Base-by-base conservation (phyloP, 2,329 filamentous ascomycete genomes). In the Verticillium albo-atrum region DNA sequence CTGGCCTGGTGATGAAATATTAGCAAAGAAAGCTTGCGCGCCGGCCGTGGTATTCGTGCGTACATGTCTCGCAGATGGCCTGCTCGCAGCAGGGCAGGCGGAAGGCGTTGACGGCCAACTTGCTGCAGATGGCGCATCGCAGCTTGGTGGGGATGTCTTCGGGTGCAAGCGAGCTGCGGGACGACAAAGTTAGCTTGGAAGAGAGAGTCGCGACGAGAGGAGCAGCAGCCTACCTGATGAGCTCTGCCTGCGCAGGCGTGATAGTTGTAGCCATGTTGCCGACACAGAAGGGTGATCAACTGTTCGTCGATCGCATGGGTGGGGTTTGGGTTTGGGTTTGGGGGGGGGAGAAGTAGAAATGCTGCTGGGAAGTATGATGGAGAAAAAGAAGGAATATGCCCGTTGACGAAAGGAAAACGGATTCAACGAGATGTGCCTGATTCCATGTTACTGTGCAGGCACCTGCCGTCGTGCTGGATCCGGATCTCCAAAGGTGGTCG, bases 101-200 rank as follows among this genome's bases (percentile, higher is more conserved):
- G 73, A 92, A 96, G 9, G 94, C 91, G 72, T 97, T 96, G 64
- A 96, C 80, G 30, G 92, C 93, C 60, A 98, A 82, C 74, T 91
- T 92, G 77, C 90, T 95, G 77, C 95, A 99, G 67, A 92, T 91
- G 57, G 92, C 92, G 80, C 95, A 99, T 75, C 93, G 90, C 64
- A 99, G 84, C 81, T 97, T 97, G 69, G 93, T 92, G n/a, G 95
- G 95, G 60, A 97, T 92, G 63, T 95, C 91, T 68, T 94, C 91
- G 65, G 89, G 85, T 23, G 86, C 79, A 61, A 97, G 82, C 55
- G 90, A 89, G 73, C 92, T 96, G 70, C 27, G 37, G 12, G 53
- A 57, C 32, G 35, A 42, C 34, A 60, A 56, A 37, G 63, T 67
- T 54, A 60, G 64, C 17, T 15, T 3, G 10, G 35, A 63, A 47